phyloP scores from a whole-genome alignment of 2,329 filamentous ascomycete species.

The Colletotrichum agaves region DNA sequence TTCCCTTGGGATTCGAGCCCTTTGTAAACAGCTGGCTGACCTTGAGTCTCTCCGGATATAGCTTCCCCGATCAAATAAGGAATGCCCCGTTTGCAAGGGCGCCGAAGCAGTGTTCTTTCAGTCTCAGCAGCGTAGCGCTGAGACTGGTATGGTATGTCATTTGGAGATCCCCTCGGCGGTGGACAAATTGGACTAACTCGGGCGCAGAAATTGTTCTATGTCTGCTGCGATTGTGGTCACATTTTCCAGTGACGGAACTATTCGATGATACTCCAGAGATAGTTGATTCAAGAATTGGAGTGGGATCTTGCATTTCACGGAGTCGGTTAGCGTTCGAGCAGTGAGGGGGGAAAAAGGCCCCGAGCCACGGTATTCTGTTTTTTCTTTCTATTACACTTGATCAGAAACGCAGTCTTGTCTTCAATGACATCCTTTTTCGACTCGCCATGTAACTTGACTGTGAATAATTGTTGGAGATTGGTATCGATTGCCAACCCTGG shows the following conservation, averaged over 20 bases:
- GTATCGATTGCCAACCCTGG: conserved; percentile 33
- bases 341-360: conserved; percentile 14
- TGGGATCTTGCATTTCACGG: conserved; percentile 24
- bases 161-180: background rate
- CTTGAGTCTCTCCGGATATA: conserved; percentile 59
- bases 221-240: conserved; percentile 93
- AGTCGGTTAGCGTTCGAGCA: conserved; percentile 27
- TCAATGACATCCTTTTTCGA: background rate
- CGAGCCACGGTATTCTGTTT: background rate
- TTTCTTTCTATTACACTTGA: background rate
- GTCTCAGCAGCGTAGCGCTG: conserved; percentile 94
- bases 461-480: conserved; percentile 32
- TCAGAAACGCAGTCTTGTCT: background rate
- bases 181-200: conserved; percentile 40
- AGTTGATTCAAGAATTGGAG: conserved; percentile 6
- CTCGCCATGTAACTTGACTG: conserved; percentile 6
- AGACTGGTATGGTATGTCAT: conserved; percentile 93
- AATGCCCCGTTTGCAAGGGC: conserved; percentile 86
- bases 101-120: conserved; percentile 98
- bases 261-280: conserved; percentile 41
- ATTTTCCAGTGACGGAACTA: conserved; percentile 72
- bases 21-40: conserved; percentile 54
- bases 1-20: conserved; percentile 38
- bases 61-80: conserved; percentile 90
- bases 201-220: conserved; percentile 85